Evolutionary conservation across 495 filamentous ascomycete species (phyloP), one percentile per base, ranked within the genome.

Genomic region (Penicilliopsis zonata): DNA sequence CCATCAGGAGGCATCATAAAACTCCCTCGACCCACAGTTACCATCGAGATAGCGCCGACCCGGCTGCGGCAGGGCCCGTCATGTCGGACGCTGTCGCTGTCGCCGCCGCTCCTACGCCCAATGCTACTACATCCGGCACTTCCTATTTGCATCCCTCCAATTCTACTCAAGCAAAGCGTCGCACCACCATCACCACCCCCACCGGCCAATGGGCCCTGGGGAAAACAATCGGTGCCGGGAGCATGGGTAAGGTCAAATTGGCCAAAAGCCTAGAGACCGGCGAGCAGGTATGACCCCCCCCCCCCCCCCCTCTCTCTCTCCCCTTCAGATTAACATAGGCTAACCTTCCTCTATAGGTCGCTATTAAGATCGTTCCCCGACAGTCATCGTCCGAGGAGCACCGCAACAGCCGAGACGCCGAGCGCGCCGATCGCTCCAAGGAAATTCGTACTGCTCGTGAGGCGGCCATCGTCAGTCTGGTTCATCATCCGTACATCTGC

Each of bases 331-430:
- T n/a, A n/a, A n/a, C n/a, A n/a, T n/a, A n/a, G n/a, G n/a, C n/a
- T n/a, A n/a, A n/a, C n/a, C n/a, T n/a, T n/a, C n/a, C n/a, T 21
- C 47, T 53, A 31, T 46, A 93, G 86, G 86, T 93, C 35, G 90
- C 90, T 13, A 82, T 95, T 45, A 99, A 98, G 59, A 96, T 99
- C 40, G 86, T 99, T 19, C 87, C 92, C n/a, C 71, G 92, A 35
- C 72, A 80, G 30, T n/a, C n/a, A n/a, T 86, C 83, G 35, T 80
- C 74, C 21, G 86, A 93, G 50, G 84, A 95, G 33, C 76, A 82
- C 50, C 81, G 82, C 50, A 86, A 61, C 49, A 67, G 69, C 41
- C 76, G 79, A 30, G 87, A 94, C 35, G 72, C 83, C 28, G 84
- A 94, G 52, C 67, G 85, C 41, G 83, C 86, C 25, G 87, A 95